A percentile compares a stretch with the other conserved stretches of the same genome.
Evolutionary conservation across 768 basidiomycete genomes (phyloP).

Genomic region (Glaciozyma martinii): DNA sequence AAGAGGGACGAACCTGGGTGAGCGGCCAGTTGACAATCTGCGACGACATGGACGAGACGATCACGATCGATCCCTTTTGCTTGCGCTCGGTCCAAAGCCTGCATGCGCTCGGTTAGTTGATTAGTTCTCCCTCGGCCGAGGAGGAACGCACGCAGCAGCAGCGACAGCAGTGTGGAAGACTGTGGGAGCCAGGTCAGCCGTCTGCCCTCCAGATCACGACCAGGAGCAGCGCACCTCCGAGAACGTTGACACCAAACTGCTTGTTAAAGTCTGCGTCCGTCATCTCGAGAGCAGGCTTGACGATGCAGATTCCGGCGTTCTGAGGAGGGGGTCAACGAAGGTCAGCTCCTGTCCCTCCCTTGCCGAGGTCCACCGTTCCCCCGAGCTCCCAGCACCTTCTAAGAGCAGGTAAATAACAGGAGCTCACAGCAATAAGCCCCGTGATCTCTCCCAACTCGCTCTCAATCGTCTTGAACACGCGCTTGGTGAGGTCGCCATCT

Average conservation of each 20-base stretch:
- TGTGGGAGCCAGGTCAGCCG: too few species aligned
- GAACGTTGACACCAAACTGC: conserved; percentile 55
- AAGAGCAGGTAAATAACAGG: too few species aligned
- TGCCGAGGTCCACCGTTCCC: conserved; percentile 36
- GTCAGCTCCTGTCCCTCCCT: background rate
- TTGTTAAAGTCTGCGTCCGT: conserved; percentile 50
- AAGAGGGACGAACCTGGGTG: conserved; percentile 44
- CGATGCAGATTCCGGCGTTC: conserved; percentile 52
- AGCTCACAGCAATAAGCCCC: conserved; percentile 46
- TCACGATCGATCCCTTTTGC: conserved; percentile 51
- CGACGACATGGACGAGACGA: conserved; percentile 59
- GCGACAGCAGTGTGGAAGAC: conserved; percentile 58
- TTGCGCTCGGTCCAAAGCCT: conserved; percentile 32
- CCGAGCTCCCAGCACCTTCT: too few species aligned
- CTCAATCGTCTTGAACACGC: conserved; percentile 46
- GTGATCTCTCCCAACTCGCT: conserved; percentile 47
- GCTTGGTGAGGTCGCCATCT: conserved; percentile 43
- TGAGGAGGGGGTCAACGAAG: background rate
- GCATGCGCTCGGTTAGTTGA: background rate
- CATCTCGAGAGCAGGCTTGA: conserved; percentile 56
- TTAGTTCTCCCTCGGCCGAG: too few species aligned
- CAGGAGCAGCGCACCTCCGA: conserved; percentile 38
- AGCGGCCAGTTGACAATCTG: conserved; percentile 50
- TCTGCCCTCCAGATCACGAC: too few species aligned
- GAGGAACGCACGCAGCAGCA: conserved; percentile 42